Evolutionary conservation across 2,329 filamentous ascomycete genomes (phyloP).

Genomic region (Monilinia fructicola): DNA sequence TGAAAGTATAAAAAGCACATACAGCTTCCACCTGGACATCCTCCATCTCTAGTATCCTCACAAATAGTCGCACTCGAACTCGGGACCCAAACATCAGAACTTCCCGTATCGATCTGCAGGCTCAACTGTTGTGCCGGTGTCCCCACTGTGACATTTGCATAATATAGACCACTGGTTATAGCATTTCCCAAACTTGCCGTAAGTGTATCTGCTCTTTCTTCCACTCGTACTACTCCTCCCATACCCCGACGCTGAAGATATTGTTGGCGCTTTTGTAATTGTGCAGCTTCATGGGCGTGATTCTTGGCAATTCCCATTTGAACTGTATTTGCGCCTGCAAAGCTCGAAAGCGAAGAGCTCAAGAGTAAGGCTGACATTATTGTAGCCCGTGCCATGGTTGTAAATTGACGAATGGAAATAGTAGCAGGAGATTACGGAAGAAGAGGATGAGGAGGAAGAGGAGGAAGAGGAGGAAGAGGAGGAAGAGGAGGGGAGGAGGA

Average conservation of each 20-base stretch:
- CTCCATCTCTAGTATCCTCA: conserved; percentile 39
- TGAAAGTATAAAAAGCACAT: conserved; percentile 35
- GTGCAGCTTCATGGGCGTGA: conserved; percentile 28
- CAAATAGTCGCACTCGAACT: conserved; percentile 41
- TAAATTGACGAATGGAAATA: neutral
- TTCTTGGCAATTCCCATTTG: conserved; percentile 34
- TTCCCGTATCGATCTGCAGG: conserved; percentile 62
- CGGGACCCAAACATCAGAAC: conserved; percentile 60
- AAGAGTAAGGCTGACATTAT: conserved; percentile 9
- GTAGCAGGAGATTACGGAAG: neutral
- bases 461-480: neutral
- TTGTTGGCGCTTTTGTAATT: conserved; percentile 30
- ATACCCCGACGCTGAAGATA: conserved; percentile 20
- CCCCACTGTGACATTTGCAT: conserved; percentile 55
- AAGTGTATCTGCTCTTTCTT: conserved; percentile 29
- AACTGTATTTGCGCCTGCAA: conserved; percentile 20
- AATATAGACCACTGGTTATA: conserved; percentile 50
- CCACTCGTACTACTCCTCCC: conserved; percentile 16
- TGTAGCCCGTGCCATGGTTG: conserved; percentile 17
- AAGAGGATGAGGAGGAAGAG: neutral
- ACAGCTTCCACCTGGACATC: conserved; percentile 51
- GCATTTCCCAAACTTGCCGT: conserved; percentile 46
- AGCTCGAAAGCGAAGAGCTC: conserved; percentile 20
- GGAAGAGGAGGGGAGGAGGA: no score
- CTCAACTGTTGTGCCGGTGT: conserved; percentile 56